Percentiles rank a stretch among this genome's conserved stretches.
Evolutionary conservation across 2,329 filamentous ascomycete genomes (phyloP).

Genomic region (Mollisiaceae sp.): DNA sequence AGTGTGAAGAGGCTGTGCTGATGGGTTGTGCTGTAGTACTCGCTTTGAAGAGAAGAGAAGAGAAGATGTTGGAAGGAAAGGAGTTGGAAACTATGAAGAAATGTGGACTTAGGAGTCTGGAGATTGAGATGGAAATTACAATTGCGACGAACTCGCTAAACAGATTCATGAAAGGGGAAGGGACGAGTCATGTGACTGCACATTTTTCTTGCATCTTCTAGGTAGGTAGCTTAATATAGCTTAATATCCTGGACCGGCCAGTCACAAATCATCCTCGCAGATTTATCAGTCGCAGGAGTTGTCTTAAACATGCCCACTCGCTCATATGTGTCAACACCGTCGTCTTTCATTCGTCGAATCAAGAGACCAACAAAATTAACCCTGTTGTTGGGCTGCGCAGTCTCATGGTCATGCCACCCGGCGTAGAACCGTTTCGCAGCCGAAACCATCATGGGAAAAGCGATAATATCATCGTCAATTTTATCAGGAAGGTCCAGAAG

Average conservation of each 20-base stretch:
- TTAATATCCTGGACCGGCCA: not conserved
- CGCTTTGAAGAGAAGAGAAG: not conserved
- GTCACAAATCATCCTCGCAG: constrained; percentile 3
- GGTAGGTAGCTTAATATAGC: not conserved
- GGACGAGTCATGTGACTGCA: not conserved
- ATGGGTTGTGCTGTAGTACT: not conserved
- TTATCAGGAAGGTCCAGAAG: too few species aligned
- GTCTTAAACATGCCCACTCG: not conserved
- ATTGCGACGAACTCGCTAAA: too few species aligned
- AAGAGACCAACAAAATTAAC: not conserved
- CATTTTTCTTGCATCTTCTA: not conserved
- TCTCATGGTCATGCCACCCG: constrained; percentile 1
- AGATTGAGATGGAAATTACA: not conserved
- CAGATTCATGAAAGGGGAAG: not conserved
- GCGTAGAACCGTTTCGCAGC: too few species aligned
- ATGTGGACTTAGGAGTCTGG: not conserved
- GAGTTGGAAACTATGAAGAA: not conserved
- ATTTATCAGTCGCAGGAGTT: not conserved
- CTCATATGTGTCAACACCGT: not conserved
- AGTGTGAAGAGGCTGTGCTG: not conserved
- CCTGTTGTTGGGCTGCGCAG: not conserved
- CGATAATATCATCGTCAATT: too few species aligned
- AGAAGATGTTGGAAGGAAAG: not conserved
- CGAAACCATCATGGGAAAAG: too few species aligned
- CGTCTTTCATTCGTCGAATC: not conserved